phyloP scores from a whole-genome alignment of 495 filamentous ascomycete species.

The Lindgomyces ingoldianus region DNA sequence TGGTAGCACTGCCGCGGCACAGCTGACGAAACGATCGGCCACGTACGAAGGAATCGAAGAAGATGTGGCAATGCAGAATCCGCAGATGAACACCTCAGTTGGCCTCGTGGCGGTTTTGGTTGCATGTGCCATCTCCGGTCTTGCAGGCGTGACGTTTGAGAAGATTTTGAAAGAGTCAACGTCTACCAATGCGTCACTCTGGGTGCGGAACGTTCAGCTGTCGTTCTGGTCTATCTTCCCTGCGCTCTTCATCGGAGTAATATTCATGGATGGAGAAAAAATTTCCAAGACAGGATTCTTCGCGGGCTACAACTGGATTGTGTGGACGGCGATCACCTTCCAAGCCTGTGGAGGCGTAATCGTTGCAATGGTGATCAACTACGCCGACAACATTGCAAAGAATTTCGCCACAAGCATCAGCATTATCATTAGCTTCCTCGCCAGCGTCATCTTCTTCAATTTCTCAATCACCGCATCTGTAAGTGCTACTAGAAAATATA shows the following conservation, averaged over 20 bases:
- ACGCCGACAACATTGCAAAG: constrained; percentile 85
- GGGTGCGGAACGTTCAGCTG: constrained; percentile 92
- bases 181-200: constrained; percentile 62
- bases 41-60: constrained; percentile 92
- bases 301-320: constrained; percentile 85
- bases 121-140: constrained; percentile 74
- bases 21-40: constrained; percentile 74
- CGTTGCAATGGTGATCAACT: constrained; percentile 80
- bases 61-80: constrained; percentile 64
- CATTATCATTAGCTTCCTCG: constrained; percentile 79
- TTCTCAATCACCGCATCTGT: constrained; percentile 71
- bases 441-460: constrained; percentile 82
- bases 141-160: constrained; percentile 91
- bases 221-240: constrained; percentile 89
- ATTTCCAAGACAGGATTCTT: constrained; percentile 87
- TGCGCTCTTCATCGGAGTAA: constrained; percentile 79
- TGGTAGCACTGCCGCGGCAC: constrained; percentile 47
- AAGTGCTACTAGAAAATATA: constrained; percentile 47
- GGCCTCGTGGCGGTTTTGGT: constrained; percentile 77
- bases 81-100: constrained; percentile 69
- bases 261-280: constrained; percentile 80
- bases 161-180: constrained; percentile 86
- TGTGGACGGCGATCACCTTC: constrained; percentile 80
- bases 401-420: constrained; percentile 90
- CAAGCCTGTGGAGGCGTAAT: constrained; percentile 84